A percentile compares a stretch with the other conserved stretches of the same genome.
phyloP scores from a whole-genome alignment of 345 rosid species.

The Abelmoschus esculentus region DNA sequence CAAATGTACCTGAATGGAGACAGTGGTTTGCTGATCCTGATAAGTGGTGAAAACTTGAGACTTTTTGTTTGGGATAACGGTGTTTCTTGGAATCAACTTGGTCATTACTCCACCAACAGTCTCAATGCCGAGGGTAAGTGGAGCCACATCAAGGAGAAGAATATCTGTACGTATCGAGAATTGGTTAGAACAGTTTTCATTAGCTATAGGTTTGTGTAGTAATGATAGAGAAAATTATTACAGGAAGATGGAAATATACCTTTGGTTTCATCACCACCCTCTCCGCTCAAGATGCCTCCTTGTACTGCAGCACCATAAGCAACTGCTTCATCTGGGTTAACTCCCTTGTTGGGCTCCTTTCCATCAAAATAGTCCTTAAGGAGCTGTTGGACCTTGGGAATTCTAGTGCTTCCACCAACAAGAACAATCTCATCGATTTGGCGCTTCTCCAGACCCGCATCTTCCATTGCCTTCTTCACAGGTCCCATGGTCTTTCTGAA shows the following conservation, averaged over 20 bases:
- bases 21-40: conserved; percentile 97
- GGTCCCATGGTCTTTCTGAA: conserved; percentile 95
- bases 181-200: neutral
- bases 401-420: conserved; percentile 98
- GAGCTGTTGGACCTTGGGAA: conserved; percentile 97
- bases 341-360: conserved; percentile 99
- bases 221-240: neutral
- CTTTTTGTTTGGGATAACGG: conserved; percentile 95
- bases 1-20: conserved; percentile 70
- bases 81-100: conserved; percentile 95
- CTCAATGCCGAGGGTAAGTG: conserved; percentile 92
- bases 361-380: conserved; percentile 93
- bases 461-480: conserved; percentile 92
- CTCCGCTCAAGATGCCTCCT: conserved; percentile 97
- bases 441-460: conserved; percentile 75
- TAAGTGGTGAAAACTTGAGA: conserved; percentile 97
- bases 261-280: conserved; percentile 99
- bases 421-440: conserved; percentile 97
- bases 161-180: conserved; percentile 41
- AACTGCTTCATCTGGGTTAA: conserved; percentile 98
- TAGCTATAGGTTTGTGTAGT: neutral
- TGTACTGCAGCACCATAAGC: conserved; percentile 99
- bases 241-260: conserved; percentile 30
- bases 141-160: conserved; percentile 94
- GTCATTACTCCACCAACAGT: conserved; percentile 99